These are phyloP conservation scores for Penicillium lividum DNA, from an alignment of 495 filamentous ascomycete genomes.

Conservation along the genomic window DNA sequence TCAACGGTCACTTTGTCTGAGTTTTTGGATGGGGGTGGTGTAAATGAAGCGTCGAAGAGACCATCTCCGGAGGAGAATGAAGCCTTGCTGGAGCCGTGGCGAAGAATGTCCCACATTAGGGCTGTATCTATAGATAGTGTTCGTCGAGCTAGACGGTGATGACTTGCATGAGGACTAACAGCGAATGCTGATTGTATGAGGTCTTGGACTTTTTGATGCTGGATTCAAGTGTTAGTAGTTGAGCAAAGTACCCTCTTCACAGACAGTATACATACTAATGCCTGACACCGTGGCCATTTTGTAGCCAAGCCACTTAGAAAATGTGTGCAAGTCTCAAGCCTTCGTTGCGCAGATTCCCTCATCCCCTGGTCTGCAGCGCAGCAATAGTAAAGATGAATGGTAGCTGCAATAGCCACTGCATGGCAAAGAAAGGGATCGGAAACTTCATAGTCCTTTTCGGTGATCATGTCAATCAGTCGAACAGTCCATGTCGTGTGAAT, in stretches of 20 bases:
- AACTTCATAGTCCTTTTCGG: slow-evolving; percentile 40
- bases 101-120: slow-evolving; percentile 49
- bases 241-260: not conserved
- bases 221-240: not conserved
- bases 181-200: slow-evolving; percentile 39
- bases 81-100: slow-evolving; percentile 29
- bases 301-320: slow-evolving; percentile 35
- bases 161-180: slow-evolving; percentile 29
- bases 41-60: slow-evolving; percentile 33
- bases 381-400: slow-evolving; percentile 46
- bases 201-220: slow-evolving; percentile 39
- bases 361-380: slow-evolving; percentile 40
- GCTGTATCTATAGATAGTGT: slow-evolving; percentile 42
- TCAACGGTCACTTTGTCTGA: slow-evolving; percentile 36
- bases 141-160: slow-evolving; percentile 35
- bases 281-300: slow-evolving; percentile 36
- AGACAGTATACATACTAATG: slow-evolving; percentile 25
- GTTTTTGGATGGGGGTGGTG: slow-evolving; percentile 11
- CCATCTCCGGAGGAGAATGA: slow-evolving; percentile 18
- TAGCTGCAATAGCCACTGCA: slow-evolving; percentile 40
- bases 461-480: slow-evolving; percentile 44
- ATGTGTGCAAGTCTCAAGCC: slow-evolving; percentile 37
- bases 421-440: slow-evolving; percentile 47
- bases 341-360: slow-evolving; percentile 39
- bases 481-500: slow-evolving; percentile 48